These are phyloP conservation scores for Saksenaea vasiformis DNA, from an alignment of 371 early-diverging fungal species.

Conservation along the genomic window DNA sequence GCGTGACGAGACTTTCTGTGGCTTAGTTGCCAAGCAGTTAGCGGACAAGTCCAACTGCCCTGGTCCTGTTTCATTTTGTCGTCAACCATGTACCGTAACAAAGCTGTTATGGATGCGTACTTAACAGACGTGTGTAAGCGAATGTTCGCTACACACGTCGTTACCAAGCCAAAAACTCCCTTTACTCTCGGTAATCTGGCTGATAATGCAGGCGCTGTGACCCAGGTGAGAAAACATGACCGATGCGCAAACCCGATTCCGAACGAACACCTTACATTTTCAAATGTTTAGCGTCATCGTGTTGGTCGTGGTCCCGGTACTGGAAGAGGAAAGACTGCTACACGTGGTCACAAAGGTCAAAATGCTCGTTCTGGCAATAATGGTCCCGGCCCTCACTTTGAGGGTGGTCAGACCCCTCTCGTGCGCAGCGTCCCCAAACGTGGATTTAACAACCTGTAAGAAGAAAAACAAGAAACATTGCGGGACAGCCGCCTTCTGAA, in stretches of 20 bases:
- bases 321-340: constrained; percentile 89
- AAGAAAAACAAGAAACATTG: background rate
- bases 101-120: too few species aligned
- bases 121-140: too few species aligned
- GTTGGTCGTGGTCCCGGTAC: constrained; percentile 87
- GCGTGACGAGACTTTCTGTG: too few species aligned
- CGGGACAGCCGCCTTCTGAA: background rate
- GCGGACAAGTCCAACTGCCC: too few species aligned
- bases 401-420: constrained; percentile 94
- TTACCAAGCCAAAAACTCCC: too few species aligned
- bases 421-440: constrained; percentile 87
- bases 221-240: constrained; percentile 33
- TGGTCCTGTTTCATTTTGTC: too few species aligned
- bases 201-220: constrained; percentile 53
- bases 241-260: background rate
- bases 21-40: too few species aligned
- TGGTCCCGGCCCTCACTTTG: constrained; percentile 83
- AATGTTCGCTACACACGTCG: too few species aligned
- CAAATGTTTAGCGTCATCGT: constrained; percentile 55
- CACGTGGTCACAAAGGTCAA: constrained; percentile 94
- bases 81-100: too few species aligned
- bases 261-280: background rate
- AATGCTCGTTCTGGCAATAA: constrained; percentile 82
- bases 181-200: constrained; percentile 13
- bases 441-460: constrained; percentile 81